Percentiles rank a stretch among this genome's conserved stretches.
These are phyloP conservation scores for Hypoxylon sp. DNA, from an alignment of 2,329 filamentous ascomycete genomes.

Conservation along the genomic window DNA sequence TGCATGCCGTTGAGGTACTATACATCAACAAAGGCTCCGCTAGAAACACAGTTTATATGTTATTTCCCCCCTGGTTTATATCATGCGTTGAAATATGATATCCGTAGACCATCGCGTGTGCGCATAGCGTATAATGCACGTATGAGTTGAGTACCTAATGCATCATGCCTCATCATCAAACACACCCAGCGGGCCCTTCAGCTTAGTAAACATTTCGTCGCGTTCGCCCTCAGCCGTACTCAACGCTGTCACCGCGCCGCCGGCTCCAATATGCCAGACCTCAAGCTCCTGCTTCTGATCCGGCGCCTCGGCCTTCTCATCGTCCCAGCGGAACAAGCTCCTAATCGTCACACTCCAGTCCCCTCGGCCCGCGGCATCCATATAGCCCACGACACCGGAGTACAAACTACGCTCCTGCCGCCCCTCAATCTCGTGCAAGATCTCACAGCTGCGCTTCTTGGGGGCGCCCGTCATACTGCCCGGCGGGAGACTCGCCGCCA, in stretches of 20 bases:
- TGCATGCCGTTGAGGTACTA: constrained; percentile 25
- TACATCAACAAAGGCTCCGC: constrained; percentile 3
- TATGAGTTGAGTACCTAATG: not conserved
- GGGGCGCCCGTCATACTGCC: constrained; percentile 98
- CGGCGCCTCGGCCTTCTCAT: constrained; percentile 61
- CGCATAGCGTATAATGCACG: not conserved
- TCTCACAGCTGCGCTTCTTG: constrained; percentile 91
- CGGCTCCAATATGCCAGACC: constrained; percentile 87
- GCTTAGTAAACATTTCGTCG: constrained; percentile 90
- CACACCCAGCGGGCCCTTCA: constrained; percentile 70
- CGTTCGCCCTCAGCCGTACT: constrained; percentile 86
- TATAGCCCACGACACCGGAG: constrained; percentile 89
- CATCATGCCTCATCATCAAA: constrained; percentile 58
- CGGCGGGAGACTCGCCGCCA: constrained; percentile 84
- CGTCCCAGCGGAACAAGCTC: constrained; percentile 81
- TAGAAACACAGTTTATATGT: not conserved
- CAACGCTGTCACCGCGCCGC: constrained; percentile 88
- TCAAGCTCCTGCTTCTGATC: constrained; percentile 60
- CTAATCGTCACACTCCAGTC: constrained; percentile 95
- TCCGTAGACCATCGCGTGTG: not conserved
- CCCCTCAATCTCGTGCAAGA: constrained; percentile 79
- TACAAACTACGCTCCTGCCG: constrained; percentile 79
- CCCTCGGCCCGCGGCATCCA: constrained; percentile 86
- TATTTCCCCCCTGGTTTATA: not conserved
- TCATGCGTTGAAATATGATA: not conserved